These are phyloP conservation scores for Trametes pubescens DNA, from an alignment of 1,284 basidiomycete species.

Conservation along the genomic window DNA sequence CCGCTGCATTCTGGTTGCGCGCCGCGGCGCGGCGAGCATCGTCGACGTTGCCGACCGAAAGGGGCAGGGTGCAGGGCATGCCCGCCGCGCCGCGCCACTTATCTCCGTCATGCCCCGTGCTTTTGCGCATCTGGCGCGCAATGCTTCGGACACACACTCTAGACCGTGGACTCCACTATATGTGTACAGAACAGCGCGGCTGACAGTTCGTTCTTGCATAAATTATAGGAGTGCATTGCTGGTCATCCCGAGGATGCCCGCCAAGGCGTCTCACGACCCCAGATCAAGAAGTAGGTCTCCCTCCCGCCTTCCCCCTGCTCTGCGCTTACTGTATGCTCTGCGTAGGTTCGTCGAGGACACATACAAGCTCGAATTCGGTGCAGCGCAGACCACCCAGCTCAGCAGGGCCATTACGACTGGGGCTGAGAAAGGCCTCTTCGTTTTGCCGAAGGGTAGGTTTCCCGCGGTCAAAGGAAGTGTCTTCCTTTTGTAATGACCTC, in stretches of 20 bases:
- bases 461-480: slow-evolving; percentile 14
- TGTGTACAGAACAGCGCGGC: background rate
- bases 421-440: slow-evolving; percentile 81
- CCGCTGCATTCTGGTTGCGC: background rate
- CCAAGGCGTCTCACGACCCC: slow-evolving; percentile 86
- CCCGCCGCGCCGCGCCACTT: slow-evolving; percentile 44
- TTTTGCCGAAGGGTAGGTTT: slow-evolving; percentile 83
- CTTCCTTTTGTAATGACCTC: slow-evolving; percentile 19
- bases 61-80: slow-evolving; percentile 54
- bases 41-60: slow-evolving; percentile 44
- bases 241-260: slow-evolving; percentile 82
- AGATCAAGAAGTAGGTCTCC: slow-evolving; percentile 85
- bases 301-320: slow-evolving; percentile 10
- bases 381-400: slow-evolving; percentile 83
- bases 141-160: slow-evolving; percentile 2
- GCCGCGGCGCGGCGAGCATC: slow-evolving; percentile 16
- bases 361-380: slow-evolving; percentile 82
- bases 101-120: slow-evolving; percentile 35
- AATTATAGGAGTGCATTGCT: slow-evolving; percentile 79
- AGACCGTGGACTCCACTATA: background rate
- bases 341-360: slow-evolving; percentile 76
- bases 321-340: slow-evolving; percentile 18
- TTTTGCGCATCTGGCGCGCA: slow-evolving; percentile 21
- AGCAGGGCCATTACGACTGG: slow-evolving; percentile 84
- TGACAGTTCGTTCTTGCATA: slow-evolving; percentile 17